Percentiles rank a stretch among this genome's conserved stretches.
Evolutionary conservation across 805 yeast species (phyloP).

Genomic region (Naumovozyma castellii): DNA sequence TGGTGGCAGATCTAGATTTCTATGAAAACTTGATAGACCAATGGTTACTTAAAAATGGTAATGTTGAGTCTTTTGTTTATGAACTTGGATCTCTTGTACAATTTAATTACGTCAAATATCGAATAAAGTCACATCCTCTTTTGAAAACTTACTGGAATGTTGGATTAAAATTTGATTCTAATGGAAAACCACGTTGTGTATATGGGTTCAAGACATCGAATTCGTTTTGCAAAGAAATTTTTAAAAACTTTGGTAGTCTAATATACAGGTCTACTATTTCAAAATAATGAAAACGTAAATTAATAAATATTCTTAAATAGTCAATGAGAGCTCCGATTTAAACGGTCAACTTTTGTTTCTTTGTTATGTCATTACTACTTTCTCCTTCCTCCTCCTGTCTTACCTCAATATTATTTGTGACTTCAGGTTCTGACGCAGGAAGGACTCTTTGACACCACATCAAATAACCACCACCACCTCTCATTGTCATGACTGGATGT

Average conservation of each 20-base stretch:
- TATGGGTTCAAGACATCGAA: slow-evolving; percentile 43
- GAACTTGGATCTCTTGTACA: slow-evolving; percentile 66
- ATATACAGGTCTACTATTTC: slow-evolving; percentile 1
- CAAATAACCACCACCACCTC: slow-evolving; percentile 86
- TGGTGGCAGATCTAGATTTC: slow-evolving; percentile 71
- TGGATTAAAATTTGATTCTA: slow-evolving; percentile 42
- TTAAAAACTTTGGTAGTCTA: slow-evolving; percentile 7
- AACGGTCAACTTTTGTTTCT: too few relatives aligned
- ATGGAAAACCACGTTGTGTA: slow-evolving; percentile 47
- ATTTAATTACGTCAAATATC: slow-evolving; percentile 33
- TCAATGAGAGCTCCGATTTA: too few relatives aligned
- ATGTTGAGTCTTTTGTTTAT: slow-evolving; percentile 50
- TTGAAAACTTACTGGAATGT: slow-evolving; percentile 37
- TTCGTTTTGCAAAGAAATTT: slow-evolving; percentile 5
- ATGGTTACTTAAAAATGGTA: slow-evolving; percentile 32
- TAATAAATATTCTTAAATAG: too few relatives aligned
- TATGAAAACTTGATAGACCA: slow-evolving; percentile 45
- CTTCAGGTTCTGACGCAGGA: slow-evolving; percentile 35
- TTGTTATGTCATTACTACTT: too few relatives aligned
- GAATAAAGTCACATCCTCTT: slow-evolving; percentile 10
- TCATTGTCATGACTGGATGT: slow-evolving; percentile 91
- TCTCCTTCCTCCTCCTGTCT: background rate
- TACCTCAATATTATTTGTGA: background rate
- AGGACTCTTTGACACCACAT: slow-evolving; percentile 70
- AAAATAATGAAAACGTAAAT: too few relatives aligned